Percentiles rank a stretch among this genome's conserved stretches.
Conservation (phyloP, 257 asterid genomes). For the Ilex aquifolium region DNA sequence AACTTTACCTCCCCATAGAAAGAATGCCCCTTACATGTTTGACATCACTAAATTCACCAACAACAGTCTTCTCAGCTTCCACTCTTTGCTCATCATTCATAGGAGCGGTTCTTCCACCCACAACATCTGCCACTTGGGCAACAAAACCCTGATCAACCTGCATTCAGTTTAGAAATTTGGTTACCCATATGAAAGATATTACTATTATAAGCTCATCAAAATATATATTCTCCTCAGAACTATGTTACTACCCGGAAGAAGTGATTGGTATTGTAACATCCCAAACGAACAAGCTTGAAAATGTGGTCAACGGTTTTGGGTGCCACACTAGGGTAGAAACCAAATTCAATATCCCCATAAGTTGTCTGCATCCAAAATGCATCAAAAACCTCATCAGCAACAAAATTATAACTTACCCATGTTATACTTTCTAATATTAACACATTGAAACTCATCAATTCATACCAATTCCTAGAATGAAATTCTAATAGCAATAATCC, state of each 20-base stretch:
- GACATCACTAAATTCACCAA: constrained; percentile 90
- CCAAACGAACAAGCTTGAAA: constrained; percentile 88
- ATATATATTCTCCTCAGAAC: constrained; percentile 4
- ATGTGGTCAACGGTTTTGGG: constrained; percentile 88
- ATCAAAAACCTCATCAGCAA: neutral
- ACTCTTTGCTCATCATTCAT: constrained; percentile 73
- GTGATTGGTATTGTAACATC: constrained; percentile 89
- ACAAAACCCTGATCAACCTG: constrained; percentile 98
- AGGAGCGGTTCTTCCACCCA: constrained; percentile 86
- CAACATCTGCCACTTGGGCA: constrained; percentile 97
- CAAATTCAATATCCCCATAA: constrained; percentile 38
- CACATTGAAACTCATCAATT: no score
- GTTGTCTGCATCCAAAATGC: constrained; percentile 25
- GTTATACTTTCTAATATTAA: no score
- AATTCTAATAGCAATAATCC: no score
- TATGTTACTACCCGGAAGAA: constrained; percentile 69
- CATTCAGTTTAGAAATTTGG: constrained; percentile 11
- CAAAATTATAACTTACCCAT: no score
- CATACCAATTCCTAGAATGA: neutral
- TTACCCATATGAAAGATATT: constrained; percentile 8
- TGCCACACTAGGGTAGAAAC: constrained; percentile 45
- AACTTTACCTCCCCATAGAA: constrained; percentile 92
- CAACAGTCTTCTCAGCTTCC: constrained; percentile 70
- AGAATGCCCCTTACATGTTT: constrained; percentile 94
- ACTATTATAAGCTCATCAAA: neutral